These are phyloP conservation scores for Leucogyrophana mollusca DNA, from an alignment of 768 basidiomycete genomes.

Conservation along the genomic window DNA sequence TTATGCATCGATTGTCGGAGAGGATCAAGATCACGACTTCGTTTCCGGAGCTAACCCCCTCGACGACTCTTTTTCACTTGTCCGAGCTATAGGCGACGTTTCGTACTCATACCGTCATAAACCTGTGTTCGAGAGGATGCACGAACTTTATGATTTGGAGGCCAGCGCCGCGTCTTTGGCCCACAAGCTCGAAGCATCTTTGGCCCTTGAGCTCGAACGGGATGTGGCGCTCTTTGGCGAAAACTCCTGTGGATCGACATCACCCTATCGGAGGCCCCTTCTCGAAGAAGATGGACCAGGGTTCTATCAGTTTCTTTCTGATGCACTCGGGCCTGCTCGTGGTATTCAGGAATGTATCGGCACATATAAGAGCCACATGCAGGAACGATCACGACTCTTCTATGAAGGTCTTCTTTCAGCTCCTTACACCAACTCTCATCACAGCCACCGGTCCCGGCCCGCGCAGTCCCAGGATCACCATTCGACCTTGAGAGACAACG, in stretches of 20 bases:
- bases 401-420: conserved; percentile 39
- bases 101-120: conserved; percentile 25
- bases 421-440: conserved; percentile 13
- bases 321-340: conserved; percentile 42
- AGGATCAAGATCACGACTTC: conserved; percentile 11
- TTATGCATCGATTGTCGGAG: conserved; percentile 2
- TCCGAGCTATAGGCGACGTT: conserved; percentile 26
- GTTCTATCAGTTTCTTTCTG: conserved; percentile 51
- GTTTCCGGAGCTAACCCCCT: conserved; percentile 16
- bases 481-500: conserved; percentile 12
- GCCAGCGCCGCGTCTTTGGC: background rate
- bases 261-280: conserved; percentile 28
- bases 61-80: conserved; percentile 26
- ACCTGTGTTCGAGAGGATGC: conserved; percentile 25
- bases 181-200: background rate
- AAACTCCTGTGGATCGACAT: too few species aligned
- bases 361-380: conserved; percentile 52
- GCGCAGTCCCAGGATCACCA: conserved; percentile 4
- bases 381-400: conserved; percentile 43
- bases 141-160: conserved; percentile 14
- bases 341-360: conserved; percentile 52
- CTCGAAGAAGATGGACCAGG: conserved; percentile 48
- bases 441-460: background rate
- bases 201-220: background rate
- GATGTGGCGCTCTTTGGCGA: too few species aligned